Evolutionary conservation across 805 yeast species (phyloP).

Genomic region (Starmerella potacharoeniae): DNA sequence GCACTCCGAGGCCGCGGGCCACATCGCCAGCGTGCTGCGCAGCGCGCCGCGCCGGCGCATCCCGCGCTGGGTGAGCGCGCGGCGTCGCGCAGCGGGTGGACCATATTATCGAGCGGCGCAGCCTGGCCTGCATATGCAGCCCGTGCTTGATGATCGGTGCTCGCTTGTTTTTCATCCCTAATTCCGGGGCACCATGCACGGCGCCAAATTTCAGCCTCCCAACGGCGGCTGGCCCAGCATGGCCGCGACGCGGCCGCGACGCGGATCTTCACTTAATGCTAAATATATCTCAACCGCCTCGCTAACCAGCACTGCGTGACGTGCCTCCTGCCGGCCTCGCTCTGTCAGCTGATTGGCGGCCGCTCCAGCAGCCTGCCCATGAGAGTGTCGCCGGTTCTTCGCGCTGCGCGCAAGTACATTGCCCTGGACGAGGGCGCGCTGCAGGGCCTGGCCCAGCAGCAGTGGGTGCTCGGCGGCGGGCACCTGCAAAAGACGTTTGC

Average conservation of each 20-base stretch:
- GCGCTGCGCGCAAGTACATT: neutral
- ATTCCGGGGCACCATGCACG: neutral
- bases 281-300: no score
- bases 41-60: no score
- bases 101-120: neutral
- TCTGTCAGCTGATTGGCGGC: neutral
- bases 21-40: no score
- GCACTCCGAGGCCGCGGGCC: no score
- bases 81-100: no score
- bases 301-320: no score
- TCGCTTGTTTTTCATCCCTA: neutral
- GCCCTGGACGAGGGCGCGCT: neutral
- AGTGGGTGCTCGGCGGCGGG: conserved; percentile 13
- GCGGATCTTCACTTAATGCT: neutral
- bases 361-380: neutral
- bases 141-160: neutral
- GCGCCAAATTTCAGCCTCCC: no score
- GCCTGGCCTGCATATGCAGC: neutral
- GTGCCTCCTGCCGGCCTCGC: neutral
- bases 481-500: conserved; percentile 15
- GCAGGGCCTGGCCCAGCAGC: conserved; percentile 1
- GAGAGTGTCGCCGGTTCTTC: neutral
- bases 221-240: no score
- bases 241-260: no score
- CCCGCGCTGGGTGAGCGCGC: no score